A percentile compares a stretch with the other conserved stretches of the same genome.
These are phyloP conservation scores for Erucastrum elatum DNA, from an alignment of 345 rosid genomes.

Conservation along the genomic window DNA sequence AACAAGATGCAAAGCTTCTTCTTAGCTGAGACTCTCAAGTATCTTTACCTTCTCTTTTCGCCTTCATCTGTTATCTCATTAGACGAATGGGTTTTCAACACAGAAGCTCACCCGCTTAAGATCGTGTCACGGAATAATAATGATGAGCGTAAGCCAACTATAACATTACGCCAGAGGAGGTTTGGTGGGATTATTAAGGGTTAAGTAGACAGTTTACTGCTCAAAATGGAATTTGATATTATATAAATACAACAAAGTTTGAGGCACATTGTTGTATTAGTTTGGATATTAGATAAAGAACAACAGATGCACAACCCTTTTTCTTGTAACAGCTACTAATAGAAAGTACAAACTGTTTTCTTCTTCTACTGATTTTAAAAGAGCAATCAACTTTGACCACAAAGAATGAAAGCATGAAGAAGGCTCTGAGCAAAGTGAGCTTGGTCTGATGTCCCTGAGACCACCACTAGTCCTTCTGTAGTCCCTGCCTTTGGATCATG, in stretches of 20 bases:
- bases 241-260: conserved; percentile 12
- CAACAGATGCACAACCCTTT: conserved; percentile 1
- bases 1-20: conserved; percentile 98
- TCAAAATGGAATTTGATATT: conserved; percentile 18
- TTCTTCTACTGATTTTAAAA: neutral
- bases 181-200: conserved; percentile 32
- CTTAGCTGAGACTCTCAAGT: conserved; percentile 92
- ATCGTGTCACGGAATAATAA: conserved; percentile 55
- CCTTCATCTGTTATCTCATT: conserved; percentile 76
- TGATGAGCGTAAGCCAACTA: conserved; percentile 32
- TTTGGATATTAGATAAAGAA: conserved; percentile 5
- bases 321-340: conserved; percentile 26
- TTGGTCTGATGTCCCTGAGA: conserved; percentile 68
- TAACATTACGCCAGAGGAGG: conserved; percentile 37
- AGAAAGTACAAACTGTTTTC: conserved; percentile 7
- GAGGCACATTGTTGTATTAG: conserved; percentile 32
- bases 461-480: conserved; percentile 57
- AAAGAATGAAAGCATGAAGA: conserved; percentile 67
- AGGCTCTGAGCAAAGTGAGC: conserved; percentile 70
- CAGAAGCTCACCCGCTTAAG: conserved; percentile 90
- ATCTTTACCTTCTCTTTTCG: conserved; percentile 86
- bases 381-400: conserved; percentile 41
- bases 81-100: conserved; percentile 99
- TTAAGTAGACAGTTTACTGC: conserved; percentile 29
- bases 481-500: conserved; percentile 68